phyloP scores from a whole-genome alignment of 345 rosid genomes.

The Salix viminalis region DNA sequence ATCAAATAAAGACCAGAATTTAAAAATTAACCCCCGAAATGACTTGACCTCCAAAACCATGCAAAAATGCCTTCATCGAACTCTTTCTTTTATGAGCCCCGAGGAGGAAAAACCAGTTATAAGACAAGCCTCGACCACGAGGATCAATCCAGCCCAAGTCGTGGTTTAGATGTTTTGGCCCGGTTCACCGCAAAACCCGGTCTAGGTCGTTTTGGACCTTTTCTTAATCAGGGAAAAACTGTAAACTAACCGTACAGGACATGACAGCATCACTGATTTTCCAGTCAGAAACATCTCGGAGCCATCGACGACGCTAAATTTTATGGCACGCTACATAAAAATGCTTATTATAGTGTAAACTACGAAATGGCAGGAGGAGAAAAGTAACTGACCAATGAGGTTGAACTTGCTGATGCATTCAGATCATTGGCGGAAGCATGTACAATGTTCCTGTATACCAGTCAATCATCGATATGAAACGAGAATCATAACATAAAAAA shows the following conservation, averaged over 20 bases:
- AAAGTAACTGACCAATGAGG: conserved; percentile 46
- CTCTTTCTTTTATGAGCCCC: background rate
- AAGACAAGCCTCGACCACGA: too few species aligned
- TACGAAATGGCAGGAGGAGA: background rate
- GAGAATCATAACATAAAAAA: background rate
- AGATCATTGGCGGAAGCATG: conserved; percentile 40
- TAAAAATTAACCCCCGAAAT: background rate
- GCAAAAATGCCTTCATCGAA: background rate
- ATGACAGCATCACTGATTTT: background rate
- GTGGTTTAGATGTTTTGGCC: too few species aligned
- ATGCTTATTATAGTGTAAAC: background rate
- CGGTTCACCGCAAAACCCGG: too few species aligned
- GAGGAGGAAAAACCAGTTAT: background rate
- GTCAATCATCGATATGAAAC: conserved; percentile 1
- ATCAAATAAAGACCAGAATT: background rate
- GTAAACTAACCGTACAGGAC: too few species aligned
- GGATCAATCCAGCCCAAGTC: too few species aligned
- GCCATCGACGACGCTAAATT: background rate
- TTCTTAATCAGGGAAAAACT: too few species aligned
- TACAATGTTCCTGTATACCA: conserved; percentile 38
- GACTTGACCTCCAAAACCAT: background rate
- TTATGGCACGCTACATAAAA: background rate
- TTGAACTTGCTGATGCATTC: conserved; percentile 37
- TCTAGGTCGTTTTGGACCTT: too few species aligned
- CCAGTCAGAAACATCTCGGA: background rate